Conservation (phyloP, 2,329 filamentous ascomycete species). For the Arthrobotrys musiformis region DNA sequence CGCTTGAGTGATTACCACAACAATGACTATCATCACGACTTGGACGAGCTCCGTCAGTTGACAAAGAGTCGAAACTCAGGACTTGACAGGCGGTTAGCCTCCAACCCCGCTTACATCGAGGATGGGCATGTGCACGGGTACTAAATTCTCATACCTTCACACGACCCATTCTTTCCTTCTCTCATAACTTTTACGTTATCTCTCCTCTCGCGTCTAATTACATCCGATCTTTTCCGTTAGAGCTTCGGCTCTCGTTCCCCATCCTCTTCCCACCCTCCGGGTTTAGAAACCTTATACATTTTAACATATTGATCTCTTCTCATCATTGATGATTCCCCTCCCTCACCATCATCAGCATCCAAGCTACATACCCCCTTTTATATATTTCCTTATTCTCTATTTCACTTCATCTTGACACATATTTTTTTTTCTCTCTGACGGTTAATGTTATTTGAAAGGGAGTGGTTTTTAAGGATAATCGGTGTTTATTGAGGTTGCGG, state of each 20-base stretch:
- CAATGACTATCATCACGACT: slow-evolving; percentile 39
- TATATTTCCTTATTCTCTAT: slow-evolving; percentile 34
- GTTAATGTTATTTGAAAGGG: slow-evolving; percentile 49
- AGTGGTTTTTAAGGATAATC: slow-evolving; percentile 49
- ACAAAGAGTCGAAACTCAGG: slow-evolving; percentile 53
- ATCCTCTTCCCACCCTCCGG: neutral
- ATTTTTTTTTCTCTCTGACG: slow-evolving; percentile 32
- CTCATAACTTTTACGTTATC: neutral
- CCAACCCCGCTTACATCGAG: slow-evolving; percentile 50
- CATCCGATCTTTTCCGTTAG: neutral
- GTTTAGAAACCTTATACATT: neutral
- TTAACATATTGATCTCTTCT: slow-evolving; percentile 41
- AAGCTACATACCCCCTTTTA: slow-evolving; percentile 31
- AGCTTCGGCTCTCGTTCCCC: neutral
- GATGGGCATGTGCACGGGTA: slow-evolving; percentile 4
- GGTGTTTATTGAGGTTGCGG: slow-evolving; percentile 50
- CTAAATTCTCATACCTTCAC: neutral
- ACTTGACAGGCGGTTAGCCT: slow-evolving; percentile 52
- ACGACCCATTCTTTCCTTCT: neutral
- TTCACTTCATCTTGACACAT: slow-evolving; percentile 44
- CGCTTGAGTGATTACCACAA: slow-evolving; percentile 51
- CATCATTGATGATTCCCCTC: slow-evolving; percentile 50
- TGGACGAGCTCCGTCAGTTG: slow-evolving; percentile 48
- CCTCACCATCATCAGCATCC: slow-evolving; percentile 3
- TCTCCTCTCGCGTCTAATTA: neutral